phyloP scores from a whole-genome alignment of 345 rosid genomes.

The Excoecaria agallocha region DNA sequence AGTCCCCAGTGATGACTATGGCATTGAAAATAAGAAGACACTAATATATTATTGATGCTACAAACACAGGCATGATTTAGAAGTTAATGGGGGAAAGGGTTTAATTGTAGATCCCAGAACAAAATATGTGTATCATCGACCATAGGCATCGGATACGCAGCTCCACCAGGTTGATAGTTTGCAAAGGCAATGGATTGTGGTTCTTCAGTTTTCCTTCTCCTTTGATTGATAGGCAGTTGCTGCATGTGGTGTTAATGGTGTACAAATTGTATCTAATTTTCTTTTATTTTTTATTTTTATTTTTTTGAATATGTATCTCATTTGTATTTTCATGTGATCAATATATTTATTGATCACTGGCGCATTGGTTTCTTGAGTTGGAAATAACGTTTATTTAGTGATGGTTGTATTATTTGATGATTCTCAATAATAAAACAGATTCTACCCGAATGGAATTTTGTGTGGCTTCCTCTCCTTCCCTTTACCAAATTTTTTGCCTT shows the following conservation, averaged over 20 bases:
- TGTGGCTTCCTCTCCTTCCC: too few species aligned
- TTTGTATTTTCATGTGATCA: not conserved
- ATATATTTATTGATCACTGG: not conserved
- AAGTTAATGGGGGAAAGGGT: slow-evolving; percentile 97
- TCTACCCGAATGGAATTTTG: not conserved
- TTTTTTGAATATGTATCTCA: not conserved
- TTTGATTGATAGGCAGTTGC: not conserved
- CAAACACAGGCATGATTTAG: slow-evolving; percentile 84
- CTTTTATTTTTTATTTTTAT: not conserved
- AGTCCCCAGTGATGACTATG: not conserved
- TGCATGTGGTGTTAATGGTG: slow-evolving; percentile 13
- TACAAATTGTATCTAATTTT: slow-evolving; percentile 21
- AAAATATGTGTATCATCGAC: slow-evolving; percentile 81
- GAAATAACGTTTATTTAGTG: not conserved
- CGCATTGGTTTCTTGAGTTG: not conserved
- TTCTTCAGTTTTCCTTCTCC: not conserved
- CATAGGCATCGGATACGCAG: slow-evolving; percentile 29
- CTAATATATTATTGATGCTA: slow-evolving; percentile 10
- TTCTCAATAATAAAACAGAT: not conserved
- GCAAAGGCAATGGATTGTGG: not conserved
- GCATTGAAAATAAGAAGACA: slow-evolving; percentile 6
- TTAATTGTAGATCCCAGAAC: slow-evolving; percentile 86
- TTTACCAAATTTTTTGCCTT: too few species aligned
- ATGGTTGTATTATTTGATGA: not conserved
- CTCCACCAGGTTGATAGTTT: not conserved